Conservation (phyloP, 2,329 filamentous ascomycete species). For the Colletotrichum sp. region DNA sequence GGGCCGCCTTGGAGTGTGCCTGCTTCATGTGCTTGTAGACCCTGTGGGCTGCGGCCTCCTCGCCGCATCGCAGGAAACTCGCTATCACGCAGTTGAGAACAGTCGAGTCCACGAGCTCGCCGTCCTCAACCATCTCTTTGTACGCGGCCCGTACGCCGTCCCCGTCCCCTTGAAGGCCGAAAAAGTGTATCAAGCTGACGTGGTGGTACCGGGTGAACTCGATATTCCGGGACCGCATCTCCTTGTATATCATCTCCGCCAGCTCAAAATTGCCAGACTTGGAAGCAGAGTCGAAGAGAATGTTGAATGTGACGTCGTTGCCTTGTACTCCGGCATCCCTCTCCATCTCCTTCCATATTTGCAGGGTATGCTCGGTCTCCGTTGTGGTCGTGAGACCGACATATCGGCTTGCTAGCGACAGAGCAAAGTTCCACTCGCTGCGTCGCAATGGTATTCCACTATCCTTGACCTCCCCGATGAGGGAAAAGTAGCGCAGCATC, state of each 20-base stretch:
- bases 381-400: slow-evolving; percentile 61
- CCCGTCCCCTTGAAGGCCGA: slow-evolving; percentile 77
- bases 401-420: slow-evolving; percentile 79
- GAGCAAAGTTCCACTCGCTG: slow-evolving; percentile 83
- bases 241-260: slow-evolving; percentile 82
- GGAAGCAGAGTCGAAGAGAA: slow-evolving; percentile 87
- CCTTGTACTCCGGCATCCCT: slow-evolving; percentile 66
- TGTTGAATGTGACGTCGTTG: slow-evolving; percentile 87
- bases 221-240: slow-evolving; percentile 76
- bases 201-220: slow-evolving; percentile 80
- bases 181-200: slow-evolving; percentile 82
- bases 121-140: slow-evolving; percentile 79
- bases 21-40: slow-evolving; percentile 86
- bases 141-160: slow-evolving; percentile 80
- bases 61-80: slow-evolving; percentile 77
- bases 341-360: slow-evolving; percentile 92
- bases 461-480: slow-evolving; percentile 83
- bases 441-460: slow-evolving; percentile 71
- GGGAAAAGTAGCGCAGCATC: slow-evolving; percentile 82
- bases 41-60: slow-evolving; percentile 77
- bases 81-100: slow-evolving; percentile 88
- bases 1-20: slow-evolving; percentile 47
- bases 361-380: slow-evolving; percentile 72
- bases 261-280: slow-evolving; percentile 85
- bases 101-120: slow-evolving; percentile 86